Percentiles rank a stretch among this genome's conserved stretches.
Evolutionary conservation across 1,139 yeast species (phyloP).

Genomic region (Sporopachydermia cereana): DNA sequence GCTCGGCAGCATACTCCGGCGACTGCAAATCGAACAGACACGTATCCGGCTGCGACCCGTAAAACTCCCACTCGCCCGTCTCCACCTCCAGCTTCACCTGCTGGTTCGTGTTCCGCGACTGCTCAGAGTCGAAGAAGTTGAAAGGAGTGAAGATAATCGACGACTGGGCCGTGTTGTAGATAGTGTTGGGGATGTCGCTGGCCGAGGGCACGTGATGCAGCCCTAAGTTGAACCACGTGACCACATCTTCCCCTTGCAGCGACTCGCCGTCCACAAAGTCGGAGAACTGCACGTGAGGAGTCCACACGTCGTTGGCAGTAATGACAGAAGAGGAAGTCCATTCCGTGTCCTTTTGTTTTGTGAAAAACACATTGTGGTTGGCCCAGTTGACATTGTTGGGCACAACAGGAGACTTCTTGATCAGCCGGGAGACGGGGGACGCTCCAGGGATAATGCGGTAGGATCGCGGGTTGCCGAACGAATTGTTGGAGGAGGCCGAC

Average conservation of each 20-base stretch:
- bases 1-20: background rate
- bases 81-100: conserved; percentile 15
- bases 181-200: conserved; percentile 19
- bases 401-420: conserved; percentile 9
- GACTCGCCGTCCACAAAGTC: conserved; percentile 16
- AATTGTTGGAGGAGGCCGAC: conserved; percentile 14
- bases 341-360: conserved; percentile 18
- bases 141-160: conserved; percentile 17
- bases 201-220: conserved; percentile 20
- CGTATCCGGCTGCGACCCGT: conserved; percentile 12
- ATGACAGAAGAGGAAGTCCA: conserved; percentile 15
- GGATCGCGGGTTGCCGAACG: conserved; percentile 18
- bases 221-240: conserved; percentile 18
- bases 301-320: conserved; percentile 16
- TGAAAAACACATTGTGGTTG: conserved; percentile 14
- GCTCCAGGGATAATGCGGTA: conserved; percentile 16
- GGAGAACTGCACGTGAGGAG: conserved; percentile 16
- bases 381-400: conserved; percentile 19
- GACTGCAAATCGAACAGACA: conserved; percentile 10
- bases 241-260: conserved; percentile 18
- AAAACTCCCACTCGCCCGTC: conserved; percentile 15
- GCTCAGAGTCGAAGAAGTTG: conserved; percentile 18
- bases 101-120: conserved; percentile 15
- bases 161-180: conserved; percentile 17
- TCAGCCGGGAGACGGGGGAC: conserved; percentile 12